These are phyloP conservation scores for Megacollybia platyphylla DNA, from an alignment of 1,284 basidiomycete species.

Conservation along the genomic window DNA sequence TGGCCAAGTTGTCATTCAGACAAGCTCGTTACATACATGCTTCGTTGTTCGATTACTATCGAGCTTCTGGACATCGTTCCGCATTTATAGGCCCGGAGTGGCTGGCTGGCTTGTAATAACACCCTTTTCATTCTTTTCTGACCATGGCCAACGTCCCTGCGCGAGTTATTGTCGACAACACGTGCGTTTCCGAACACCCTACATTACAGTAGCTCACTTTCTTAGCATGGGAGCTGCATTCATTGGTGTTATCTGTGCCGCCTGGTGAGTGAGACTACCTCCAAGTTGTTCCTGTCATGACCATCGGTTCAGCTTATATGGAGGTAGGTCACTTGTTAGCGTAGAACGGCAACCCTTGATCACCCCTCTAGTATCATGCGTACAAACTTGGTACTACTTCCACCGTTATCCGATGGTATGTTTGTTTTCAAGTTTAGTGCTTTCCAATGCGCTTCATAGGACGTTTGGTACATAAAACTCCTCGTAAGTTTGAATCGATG, in stretches of 20 bases:
- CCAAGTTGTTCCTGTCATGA: constrained; percentile 2
- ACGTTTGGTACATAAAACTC: constrained; percentile 34
- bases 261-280: constrained; percentile 17
- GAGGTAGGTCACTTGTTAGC: constrained; percentile 20
- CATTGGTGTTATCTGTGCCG: constrained; percentile 34
- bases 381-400: constrained; percentile 45
- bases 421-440: constrained; percentile 1
- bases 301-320: constrained; percentile 25
- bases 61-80: constrained; percentile 1
- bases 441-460: constrained; percentile 13
- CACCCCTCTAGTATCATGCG: constrained; percentile 27
- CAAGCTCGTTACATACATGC: not conserved
- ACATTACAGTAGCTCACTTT: not conserved
- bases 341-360: not conserved
- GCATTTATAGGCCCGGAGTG: not conserved
- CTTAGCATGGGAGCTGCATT: constrained; percentile 32
- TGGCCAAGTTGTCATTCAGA: not conserved
- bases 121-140: not conserved
- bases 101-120: not conserved
- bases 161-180: constrained; percentile 14
- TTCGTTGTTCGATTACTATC: not conserved
- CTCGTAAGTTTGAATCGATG: constrained; percentile 19
- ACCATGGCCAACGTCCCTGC: not conserved
- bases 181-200: constrained; percentile 10
- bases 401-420: constrained; percentile 26